Conservation (phyloP, 1,284 basidiomycete species). For the Hemileia vastatrix region DNA sequence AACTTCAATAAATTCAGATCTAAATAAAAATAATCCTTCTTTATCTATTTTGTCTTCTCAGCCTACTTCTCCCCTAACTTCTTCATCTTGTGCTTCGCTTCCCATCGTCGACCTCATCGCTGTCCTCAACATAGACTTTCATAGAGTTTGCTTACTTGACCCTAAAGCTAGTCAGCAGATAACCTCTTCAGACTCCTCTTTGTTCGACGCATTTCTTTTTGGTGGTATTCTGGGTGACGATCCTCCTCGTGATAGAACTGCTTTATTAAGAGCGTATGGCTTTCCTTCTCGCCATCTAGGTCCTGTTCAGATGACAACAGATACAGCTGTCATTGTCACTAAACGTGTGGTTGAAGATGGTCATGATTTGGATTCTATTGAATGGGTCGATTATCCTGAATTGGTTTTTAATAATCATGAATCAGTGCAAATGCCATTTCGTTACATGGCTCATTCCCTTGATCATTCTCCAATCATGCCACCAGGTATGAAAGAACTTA, state of each 20-base stretch:
- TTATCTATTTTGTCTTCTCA: not conserved
- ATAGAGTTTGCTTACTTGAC: conserved; percentile 74
- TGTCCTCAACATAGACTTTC: not conserved
- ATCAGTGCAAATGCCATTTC: conserved; percentile 88
- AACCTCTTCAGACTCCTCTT: not conserved
- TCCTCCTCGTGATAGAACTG: conserved; percentile 73
- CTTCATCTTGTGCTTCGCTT: not conserved
- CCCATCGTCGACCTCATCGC: conserved; percentile 7
- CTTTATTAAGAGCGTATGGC: conserved; percentile 71
- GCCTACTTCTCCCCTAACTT: not conserved
- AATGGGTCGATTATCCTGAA: conserved; percentile 61
- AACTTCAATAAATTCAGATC: not conserved
- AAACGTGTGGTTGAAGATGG: conserved; percentile 70
- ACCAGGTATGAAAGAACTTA: conserved; percentile 72
- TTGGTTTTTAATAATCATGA: conserved; percentile 72
- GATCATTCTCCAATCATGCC: conserved; percentile 60
- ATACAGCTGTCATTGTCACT: conserved; percentile 88
- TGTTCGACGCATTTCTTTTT: conserved; percentile 8
- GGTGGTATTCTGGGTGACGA: conserved; percentile 62
- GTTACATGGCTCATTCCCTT: conserved; percentile 56
- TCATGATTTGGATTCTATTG: conserved; percentile 1
- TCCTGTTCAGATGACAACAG: conserved; percentile 85
- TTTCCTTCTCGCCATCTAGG: conserved; percentile 78
- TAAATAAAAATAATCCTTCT: not conserved
- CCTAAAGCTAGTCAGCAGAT: conserved; percentile 61